phyloP scores from a whole-genome alignment of 2,329 filamentous ascomycete species.

The Fusarium ambrosium region DNA sequence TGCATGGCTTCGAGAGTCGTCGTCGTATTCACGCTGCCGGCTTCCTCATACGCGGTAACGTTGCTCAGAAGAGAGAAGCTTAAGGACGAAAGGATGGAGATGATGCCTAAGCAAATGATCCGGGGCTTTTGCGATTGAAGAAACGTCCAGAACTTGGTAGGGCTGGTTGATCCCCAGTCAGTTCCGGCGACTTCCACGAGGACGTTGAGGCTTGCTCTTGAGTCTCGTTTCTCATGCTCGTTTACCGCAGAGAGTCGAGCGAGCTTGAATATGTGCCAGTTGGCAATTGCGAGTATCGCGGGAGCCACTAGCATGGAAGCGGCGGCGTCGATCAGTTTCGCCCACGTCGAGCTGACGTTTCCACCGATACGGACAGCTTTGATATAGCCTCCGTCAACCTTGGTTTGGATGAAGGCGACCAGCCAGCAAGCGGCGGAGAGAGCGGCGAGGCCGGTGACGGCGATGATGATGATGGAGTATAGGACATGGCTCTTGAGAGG shows the following conservation, averaged over 20 bases:
- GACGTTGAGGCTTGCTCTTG: constrained; percentile 27
- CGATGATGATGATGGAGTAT: constrained; percentile 21
- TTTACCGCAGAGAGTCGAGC: constrained; percentile 31
- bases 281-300: constrained; percentile 16
- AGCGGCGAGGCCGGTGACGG: not conserved
- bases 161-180: constrained; percentile 33
- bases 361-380: constrained; percentile 21
- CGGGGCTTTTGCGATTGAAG: constrained; percentile 24
- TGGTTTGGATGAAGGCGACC: constrained; percentile 17
- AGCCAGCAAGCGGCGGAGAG: constrained; percentile 12
- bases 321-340: constrained; percentile 33
- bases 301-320: constrained; percentile 33
- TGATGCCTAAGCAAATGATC: constrained; percentile 16
- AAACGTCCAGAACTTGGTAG: constrained; percentile 30
- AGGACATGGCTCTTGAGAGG: constrained; percentile 29
- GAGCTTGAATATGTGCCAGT: constrained; percentile 38
- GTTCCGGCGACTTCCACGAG: constrained; percentile 31
- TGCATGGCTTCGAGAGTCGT: constrained; percentile 28
- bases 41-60: constrained; percentile 25
- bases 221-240: constrained; percentile 24
- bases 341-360: constrained; percentile 14
- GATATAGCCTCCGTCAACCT: constrained; percentile 9
- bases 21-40: not conserved
- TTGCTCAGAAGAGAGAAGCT: constrained; percentile 30
- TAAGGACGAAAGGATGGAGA: constrained; percentile 25